Evolutionary conservation across 495 filamentous ascomycete species (phyloP).

Genomic region (Astrothelium macrocarpum): DNA sequence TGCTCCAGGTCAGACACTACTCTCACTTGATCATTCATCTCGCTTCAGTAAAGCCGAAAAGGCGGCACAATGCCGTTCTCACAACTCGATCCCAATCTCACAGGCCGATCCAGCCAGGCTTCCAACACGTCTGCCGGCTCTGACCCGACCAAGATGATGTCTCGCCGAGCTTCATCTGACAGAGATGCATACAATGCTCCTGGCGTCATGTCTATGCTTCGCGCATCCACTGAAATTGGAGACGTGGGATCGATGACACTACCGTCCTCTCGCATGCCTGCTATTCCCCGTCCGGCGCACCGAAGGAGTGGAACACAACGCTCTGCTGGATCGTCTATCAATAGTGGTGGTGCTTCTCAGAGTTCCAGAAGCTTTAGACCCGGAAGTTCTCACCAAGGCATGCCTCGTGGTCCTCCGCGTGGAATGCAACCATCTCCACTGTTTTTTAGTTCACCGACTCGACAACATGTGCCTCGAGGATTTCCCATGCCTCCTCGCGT

Average conservation of each 20-base stretch:
- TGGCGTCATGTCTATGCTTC: conserved; percentile 51
- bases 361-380: conserved; percentile 14
- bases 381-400: conserved; percentile 11
- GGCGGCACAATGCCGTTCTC: conserved; percentile 34
- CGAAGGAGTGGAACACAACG: conserved; percentile 18
- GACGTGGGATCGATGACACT: conserved; percentile 55
- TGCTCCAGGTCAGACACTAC: not conserved
- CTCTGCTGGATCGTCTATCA: not conserved
- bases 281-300: conserved; percentile 17
- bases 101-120: conserved; percentile 31
- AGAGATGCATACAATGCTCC: conserved; percentile 23
- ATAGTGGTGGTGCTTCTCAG: conserved; percentile 21
- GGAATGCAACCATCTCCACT: conserved; percentile 24
- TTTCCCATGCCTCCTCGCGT: conserved; percentile 24
- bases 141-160: conserved; percentile 8
- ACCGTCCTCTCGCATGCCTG: conserved; percentile 38
- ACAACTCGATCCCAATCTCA: conserved; percentile 31
- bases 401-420: conserved; percentile 18
- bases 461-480: not conserved
- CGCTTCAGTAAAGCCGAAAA: not conserved
- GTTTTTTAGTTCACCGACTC: conserved; percentile 10
- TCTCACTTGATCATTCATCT: not conserved
- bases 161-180: conserved; percentile 9
- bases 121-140: conserved; percentile 31
- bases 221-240: conserved; percentile 58